phyloP scores from a whole-genome alignment of 768 basidiomycete genomes.

The Scleroderma citrinum region DNA sequence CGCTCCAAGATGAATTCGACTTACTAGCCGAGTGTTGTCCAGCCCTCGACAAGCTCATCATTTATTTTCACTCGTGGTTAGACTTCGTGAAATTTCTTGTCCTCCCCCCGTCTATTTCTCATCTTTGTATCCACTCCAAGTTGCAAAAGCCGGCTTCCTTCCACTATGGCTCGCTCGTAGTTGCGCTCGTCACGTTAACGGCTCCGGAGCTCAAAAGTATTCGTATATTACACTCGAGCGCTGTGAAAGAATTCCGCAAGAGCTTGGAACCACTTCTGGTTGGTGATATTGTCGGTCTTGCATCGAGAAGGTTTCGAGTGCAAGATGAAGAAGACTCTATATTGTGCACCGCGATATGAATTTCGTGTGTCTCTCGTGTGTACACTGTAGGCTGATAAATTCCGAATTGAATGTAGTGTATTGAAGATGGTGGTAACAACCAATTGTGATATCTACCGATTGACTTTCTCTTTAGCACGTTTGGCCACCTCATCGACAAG shows the following conservation, averaged over 20 bases:
- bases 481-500: too few species aligned
- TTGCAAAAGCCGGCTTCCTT: conserved; percentile 6
- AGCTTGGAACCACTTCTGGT: not conserved
- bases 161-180: conserved; percentile 15
- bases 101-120: conserved; percentile 24
- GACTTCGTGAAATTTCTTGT: conserved; percentile 15
- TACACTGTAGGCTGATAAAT: conserved; percentile 4
- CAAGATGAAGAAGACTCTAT: conserved; percentile 18
- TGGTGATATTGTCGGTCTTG: conserved; percentile 7
- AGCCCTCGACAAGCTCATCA: conserved; percentile 19
- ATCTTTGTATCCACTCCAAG: conserved; percentile 19
- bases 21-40: conserved; percentile 21
- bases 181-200: conserved; percentile 17
- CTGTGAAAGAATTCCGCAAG: conserved; percentile 12
- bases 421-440: too few species aligned
- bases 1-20: conserved; percentile 20
- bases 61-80: conserved; percentile 21
- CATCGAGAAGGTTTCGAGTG: conserved; percentile 12
- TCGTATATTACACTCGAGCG: conserved; percentile 14
- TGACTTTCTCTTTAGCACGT: too few species aligned
- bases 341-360: conserved; percentile 3
- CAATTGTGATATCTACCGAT: too few species aligned
- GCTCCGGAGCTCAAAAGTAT: conserved; percentile 15
- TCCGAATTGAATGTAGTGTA: too few species aligned
- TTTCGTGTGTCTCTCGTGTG: too few species aligned